Evolutionary conservation across 305 asterid species (phyloP), one percentile per base, ranked within the genome.

Genomic region (Fraxinus velutina): DNA sequence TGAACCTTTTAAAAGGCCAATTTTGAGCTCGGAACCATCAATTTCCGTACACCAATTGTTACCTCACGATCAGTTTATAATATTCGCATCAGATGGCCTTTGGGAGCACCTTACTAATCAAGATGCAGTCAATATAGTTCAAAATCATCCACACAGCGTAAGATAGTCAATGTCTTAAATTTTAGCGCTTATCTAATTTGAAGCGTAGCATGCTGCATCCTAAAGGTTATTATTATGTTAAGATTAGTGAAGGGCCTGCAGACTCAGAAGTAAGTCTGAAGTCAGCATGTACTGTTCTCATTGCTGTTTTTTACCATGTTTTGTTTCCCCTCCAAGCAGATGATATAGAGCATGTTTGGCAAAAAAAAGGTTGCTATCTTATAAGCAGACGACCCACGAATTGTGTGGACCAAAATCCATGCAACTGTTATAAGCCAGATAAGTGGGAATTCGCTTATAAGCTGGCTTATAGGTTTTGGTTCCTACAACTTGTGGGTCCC

Each of bases 21-120:
- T 94, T 70, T 82, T 94, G 91, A 94, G 97, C 77, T 75, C 98
- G 24, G 98, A 92, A 10, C 98, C 98, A 78, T 78, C 96, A 37
- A 88, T 94, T n/a, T 87, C 93, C 4, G 93, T 85, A 81, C 95
- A 90, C 81, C 94, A 85, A 57, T 82, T 94, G 88, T 91, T 89
- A 79, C 87, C 94, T 62, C 93, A 91, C 3, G 98, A 94, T 80
- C 95, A 90, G 85, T 94, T 94, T 84, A 78, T 94, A 70, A 92
- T 94, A 85, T 92, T 94, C 64, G 98, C 98, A 30, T 92, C 97
- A 12, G 98, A 94, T 84, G 98, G 98, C 79, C 97, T 94, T 30
- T 94, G 98, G 98, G 98, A 94, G 90, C 98, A 94, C 89, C 92
- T 94, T 32, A 89, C 90, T 81, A 94, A 94, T 88, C 96, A 94